Conservation (phyloP, 169 alveolate genomes). For the Plasmodium chabaudi region DNA sequence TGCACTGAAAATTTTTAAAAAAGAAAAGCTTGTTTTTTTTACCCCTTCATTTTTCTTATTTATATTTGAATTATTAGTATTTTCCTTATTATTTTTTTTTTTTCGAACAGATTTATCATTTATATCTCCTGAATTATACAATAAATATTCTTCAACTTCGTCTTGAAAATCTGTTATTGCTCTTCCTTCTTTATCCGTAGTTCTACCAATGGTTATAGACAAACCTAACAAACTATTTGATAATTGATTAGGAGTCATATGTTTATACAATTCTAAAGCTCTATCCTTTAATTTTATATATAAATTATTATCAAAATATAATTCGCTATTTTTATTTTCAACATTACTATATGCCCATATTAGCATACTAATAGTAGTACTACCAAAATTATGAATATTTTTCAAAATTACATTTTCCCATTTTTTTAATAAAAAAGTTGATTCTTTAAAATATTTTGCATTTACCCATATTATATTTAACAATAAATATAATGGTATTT, state of each 20-base stretch:
- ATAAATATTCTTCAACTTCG: conserved; percentile 26
- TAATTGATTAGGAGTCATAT: conserved; percentile 68
- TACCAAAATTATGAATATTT: conserved; percentile 37
- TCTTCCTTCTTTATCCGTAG: conserved; percentile 15
- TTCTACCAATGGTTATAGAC: conserved; percentile 54
- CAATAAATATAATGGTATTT: conserved; percentile 37
- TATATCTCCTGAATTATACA: not conserved
- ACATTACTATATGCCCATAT: conserved; percentile 72
- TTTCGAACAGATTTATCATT: not conserved
- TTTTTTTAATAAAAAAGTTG: conserved; percentile 42
- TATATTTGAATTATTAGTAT: not conserved
- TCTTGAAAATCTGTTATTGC: conserved; percentile 43
- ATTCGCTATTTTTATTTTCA: conserved; percentile 37
- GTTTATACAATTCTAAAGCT: conserved; percentile 21
- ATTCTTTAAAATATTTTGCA: conserved; percentile 72
- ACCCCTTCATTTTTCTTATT: not conserved
- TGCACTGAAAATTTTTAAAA: conserved; percentile 32
- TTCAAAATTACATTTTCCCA: conserved; percentile 42
- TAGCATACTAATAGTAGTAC: conserved; percentile 66
- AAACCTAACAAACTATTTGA: conserved; percentile 65
- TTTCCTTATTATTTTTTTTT: not conserved
- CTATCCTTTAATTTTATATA: conserved; percentile 55
- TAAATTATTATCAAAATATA: conserved; percentile 26
- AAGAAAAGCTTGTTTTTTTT: not conserved
- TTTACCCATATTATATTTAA: conserved; percentile 64